A percentile compares a stretch with the other conserved stretches of the same genome.
Evolutionary conservation across 2,329 filamentous ascomycete species (phyloP).

Genomic region (Colletotrichum spinosum): DNA sequence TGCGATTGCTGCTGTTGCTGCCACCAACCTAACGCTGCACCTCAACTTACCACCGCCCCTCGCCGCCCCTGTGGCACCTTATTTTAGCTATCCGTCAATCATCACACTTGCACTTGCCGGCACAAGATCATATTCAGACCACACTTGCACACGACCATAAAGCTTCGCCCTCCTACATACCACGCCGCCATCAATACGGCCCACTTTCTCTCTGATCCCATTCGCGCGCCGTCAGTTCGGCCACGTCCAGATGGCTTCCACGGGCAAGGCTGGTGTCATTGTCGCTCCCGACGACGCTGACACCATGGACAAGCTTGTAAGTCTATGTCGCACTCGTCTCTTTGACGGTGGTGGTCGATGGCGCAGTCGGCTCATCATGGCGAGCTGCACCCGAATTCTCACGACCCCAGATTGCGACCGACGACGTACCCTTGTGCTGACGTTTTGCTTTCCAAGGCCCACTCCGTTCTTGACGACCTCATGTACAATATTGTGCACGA

Average conservation of each 20-base stretch:
- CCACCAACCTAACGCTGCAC: neutral
- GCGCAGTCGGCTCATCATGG: too few relatives aligned
- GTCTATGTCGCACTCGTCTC: slow-evolving; percentile 42
- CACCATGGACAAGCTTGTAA: slow-evolving; percentile 70
- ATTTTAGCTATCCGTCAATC: slow-evolving; percentile 37
- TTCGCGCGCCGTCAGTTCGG: slow-evolving; percentile 23
- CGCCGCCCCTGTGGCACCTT: slow-evolving; percentile 36
- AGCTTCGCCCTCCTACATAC: slow-evolving; percentile 23
- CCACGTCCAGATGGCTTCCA: slow-evolving; percentile 50
- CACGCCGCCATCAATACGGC: slow-evolving; percentile 31
- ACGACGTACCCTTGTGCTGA: slow-evolving; percentile 22
- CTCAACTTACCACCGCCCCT: slow-evolving; percentile 21
- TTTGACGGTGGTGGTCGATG: too few relatives aligned
- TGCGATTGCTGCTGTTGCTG: neutral
- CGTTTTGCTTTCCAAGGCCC: slow-evolving; percentile 56
- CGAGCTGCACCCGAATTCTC: neutral
- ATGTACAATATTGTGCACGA: slow-evolving; percentile 83
- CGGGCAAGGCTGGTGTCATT: slow-evolving; percentile 69
- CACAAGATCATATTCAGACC: slow-evolving; percentile 7
- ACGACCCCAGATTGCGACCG: neutral
- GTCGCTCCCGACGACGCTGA: slow-evolving; percentile 63
- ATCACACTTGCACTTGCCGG: slow-evolving; percentile 28
- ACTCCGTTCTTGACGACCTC: slow-evolving; percentile 78
- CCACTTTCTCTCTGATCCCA: slow-evolving; percentile 12
- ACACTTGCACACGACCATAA: slow-evolving; percentile 32